Conservation (phyloP, 2,329 filamentous ascomycete genomes). For the Arthrobotrys conoides region DNA sequence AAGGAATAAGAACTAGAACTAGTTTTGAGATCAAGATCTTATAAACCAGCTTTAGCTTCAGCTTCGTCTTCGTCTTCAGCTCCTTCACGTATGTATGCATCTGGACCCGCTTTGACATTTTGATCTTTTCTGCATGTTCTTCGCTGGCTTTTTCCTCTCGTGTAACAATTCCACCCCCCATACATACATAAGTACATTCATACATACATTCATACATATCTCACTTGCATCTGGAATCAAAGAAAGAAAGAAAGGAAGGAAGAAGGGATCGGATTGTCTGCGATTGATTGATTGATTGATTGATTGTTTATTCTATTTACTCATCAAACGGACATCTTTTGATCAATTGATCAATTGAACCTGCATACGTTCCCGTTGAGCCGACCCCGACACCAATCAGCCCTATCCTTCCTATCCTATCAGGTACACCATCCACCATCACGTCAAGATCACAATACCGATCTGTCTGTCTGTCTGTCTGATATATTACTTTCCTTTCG, state of each 20-base stretch:
- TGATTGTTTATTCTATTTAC: conserved; percentile 42
- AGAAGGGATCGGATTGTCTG: conserved; percentile 16
- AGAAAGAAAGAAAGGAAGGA: conserved; percentile 2
- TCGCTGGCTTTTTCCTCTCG: conserved; percentile 23
- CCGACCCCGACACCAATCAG: conserved; percentile 37
- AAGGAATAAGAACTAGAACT: neutral
- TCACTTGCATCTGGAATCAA: conserved; percentile 24
- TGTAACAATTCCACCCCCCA: conserved; percentile 15
- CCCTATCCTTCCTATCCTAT: conserved; percentile 41
- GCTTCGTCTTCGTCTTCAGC: too few species aligned
- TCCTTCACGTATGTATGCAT: conserved; percentile 19
- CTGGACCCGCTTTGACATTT: conserved; percentile 34
- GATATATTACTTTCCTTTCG: conserved; percentile 39
- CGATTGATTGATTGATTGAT: conserved; percentile 4
- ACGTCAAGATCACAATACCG: conserved; percentile 27
- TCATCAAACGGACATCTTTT: conserved; percentile 31
- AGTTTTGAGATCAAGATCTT: neutral
- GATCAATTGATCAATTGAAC: too few species aligned
- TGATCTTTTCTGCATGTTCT: neutral
- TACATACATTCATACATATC: conserved; percentile 2
- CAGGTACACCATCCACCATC: too few species aligned
- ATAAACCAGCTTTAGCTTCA: neutral
- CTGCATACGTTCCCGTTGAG: conserved; percentile 45
- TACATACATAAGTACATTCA: neutral
- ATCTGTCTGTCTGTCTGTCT: too few species aligned